Evolutionary conservation across 768 basidiomycete species (phyloP), one percentile per base, ranked within the genome.

Genomic region (Agaricus sinodeliciosus): DNA sequence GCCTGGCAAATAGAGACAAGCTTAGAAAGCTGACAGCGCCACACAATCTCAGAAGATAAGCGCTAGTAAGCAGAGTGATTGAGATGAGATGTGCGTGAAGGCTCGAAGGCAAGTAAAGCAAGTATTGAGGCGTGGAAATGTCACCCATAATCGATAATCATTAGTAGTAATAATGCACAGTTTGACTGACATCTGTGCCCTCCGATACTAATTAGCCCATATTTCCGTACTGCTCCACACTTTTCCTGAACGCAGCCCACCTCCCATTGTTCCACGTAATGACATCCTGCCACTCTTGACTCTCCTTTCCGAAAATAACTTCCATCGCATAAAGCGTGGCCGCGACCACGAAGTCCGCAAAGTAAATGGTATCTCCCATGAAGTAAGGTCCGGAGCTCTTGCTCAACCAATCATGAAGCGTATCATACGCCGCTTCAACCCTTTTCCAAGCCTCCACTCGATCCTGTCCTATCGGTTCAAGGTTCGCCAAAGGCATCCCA

Each of bases 261-360:
- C 52, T 43, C 27, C 62, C 62, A 12, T 47, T 49, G 52, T 61
- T 54, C 63, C 63, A 64, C 0, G 15, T 28, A 19, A n/a, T 47
- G 8, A 61, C 16, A 34, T 62, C 61, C 12, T 52, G 50, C 61
- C 61, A 62, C 42, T 60, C 56, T 18, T 50, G 16, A 11, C 59
- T 58, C n/a, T 58, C 57, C 19, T 59, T 57, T 4, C 60, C 62
- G 36, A 43, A 54, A 13, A 56, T 31, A 3, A 48, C 25, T 36
- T 55, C 57, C 16, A 57, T 11, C 41, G 36, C 43, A 18, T 50
- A 48, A 8, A 58, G 31, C 2, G 25, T 13, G 6, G 26, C 51
- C 5, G 26, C 55, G 34, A 58, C 28, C 9, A 51, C 46, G 18
- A 58, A 49, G 39, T 60, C 59, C 1, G 55, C 56, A 16, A 58